Base-by-base conservation (phyloP, 108 stramenopile genomes). In the Cylindrotheca closterium region DNA sequence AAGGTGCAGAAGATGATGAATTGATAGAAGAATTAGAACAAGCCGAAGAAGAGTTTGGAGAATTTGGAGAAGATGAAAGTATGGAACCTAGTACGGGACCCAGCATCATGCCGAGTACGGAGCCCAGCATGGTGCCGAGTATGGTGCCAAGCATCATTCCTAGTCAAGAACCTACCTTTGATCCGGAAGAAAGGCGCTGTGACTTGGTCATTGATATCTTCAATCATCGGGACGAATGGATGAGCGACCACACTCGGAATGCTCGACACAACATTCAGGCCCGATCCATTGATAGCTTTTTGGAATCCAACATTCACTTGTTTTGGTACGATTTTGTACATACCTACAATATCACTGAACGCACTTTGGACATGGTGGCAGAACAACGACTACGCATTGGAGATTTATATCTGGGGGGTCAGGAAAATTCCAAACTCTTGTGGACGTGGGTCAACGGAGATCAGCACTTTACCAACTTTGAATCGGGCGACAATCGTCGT, bases 371-470 rank as follows among this genome's bases (percentile, higher is more conserved):
- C 7, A 42, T 42, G 10, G 15, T 10, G 37, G 7, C 10, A 42
- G 15, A 42, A 15, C 37, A 42, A 42, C 37, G 15, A 42, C 37
- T 42, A 42, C 15, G 15, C 37, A 42, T 42, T 42, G 37, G 37
- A 42, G n/a, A n/a, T n/a, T n/a, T n/a, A n/a, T n/a, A n/a, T n/a
- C n/a, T n/a, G n/a, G n/a, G n/a, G n/a, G n/a, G n/a, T n/a, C n/a
- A n/a, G n/a, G n/a, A n/a, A n/a, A n/a, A n/a, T 42, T 7, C 37
- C 15, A 42, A 15, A 42, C 15, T 15, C 37, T 7, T 42, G 7
- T 42, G 37, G 37, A 86, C 85, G 15, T 86, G 85, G 85, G 65
- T 81, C 1, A 83, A 81, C 10, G 85, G 85, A 18, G 85, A 86
- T 71, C 78, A 79, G 47, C 85, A 86, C 51, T 65, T 86, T 54